Conservation (phyloP, 805 yeast genomes). For the Yarrowia hollandica region DNA sequence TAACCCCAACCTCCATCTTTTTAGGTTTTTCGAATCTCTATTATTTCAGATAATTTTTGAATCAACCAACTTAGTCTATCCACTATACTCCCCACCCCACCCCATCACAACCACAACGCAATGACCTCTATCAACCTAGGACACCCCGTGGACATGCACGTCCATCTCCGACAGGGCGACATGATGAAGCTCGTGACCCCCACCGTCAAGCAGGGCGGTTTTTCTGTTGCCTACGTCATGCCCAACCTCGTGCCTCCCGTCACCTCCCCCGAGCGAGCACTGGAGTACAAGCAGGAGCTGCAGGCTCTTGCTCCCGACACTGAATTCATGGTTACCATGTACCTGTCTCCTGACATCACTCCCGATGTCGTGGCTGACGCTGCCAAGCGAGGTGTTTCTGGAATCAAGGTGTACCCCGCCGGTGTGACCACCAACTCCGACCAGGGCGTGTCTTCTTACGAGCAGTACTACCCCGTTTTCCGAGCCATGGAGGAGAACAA, state of each 20-base stretch:
- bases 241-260: slow-evolving; percentile 95
- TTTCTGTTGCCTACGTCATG: slow-evolving; percentile 90
- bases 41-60: background rate
- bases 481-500: slow-evolving; percentile 79
- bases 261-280: slow-evolving; percentile 69
- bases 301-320: slow-evolving; percentile 73
- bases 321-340: slow-evolving; percentile 88
- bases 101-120: too few relatives aligned
- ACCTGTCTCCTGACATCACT: slow-evolving; percentile 72
- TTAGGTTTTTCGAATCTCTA: background rate
- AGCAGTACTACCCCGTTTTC: slow-evolving; percentile 84
- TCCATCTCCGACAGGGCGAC: slow-evolving; percentile 88
- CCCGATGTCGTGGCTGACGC: slow-evolving; percentile 85
- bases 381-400: slow-evolving; percentile 66
- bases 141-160: slow-evolving; percentile 74
- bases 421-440: slow-evolving; percentile 99
- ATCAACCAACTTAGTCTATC: background rate
- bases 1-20: background rate
- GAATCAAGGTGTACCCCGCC: slow-evolving; percentile 97
- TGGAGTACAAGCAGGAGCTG: slow-evolving; percentile 64
- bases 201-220: slow-evolving; percentile 85
- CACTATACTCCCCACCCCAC: too few relatives aligned
- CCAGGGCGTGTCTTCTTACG: slow-evolving; percentile 86
- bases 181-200: slow-evolving; percentile 95
- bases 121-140: slow-evolving; percentile 39